Percentiles rank a stretch among this genome's conserved stretches.
Evolutionary conservation across 1,284 basidiomycete genomes (phyloP).

Genomic region (Sutorius eximius): DNA sequence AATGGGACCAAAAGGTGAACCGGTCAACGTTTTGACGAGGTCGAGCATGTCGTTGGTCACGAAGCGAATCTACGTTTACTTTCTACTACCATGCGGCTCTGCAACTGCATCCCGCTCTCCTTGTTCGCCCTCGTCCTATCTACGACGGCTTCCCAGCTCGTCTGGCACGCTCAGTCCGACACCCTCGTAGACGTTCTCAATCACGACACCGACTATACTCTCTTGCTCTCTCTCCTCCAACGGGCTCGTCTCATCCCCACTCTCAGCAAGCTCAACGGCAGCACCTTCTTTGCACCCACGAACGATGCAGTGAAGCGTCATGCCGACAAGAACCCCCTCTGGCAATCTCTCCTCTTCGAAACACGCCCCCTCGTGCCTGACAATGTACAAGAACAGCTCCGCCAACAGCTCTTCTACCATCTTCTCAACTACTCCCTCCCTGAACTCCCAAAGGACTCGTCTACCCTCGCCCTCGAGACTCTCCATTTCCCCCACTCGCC

Average conservation of each 20-base stretch:
- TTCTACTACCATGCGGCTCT: constrained; percentile 36
- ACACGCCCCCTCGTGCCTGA: constrained; percentile 49
- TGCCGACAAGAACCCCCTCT: constrained; percentile 44
- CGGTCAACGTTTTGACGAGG: constrained; percentile 56
- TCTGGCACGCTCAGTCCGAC: constrained; percentile 38
- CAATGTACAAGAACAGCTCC: constrained; percentile 82
- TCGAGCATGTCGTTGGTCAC: constrained; percentile 48
- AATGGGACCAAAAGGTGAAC: constrained; percentile 55
- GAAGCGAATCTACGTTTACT: neutral
- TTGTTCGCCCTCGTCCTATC: constrained; percentile 37
- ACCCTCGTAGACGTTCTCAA: constrained; percentile 77
- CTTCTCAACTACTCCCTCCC: constrained; percentile 83
- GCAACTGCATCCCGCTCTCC: constrained; percentile 37
- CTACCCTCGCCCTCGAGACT: constrained; percentile 54
- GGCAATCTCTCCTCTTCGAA: constrained; percentile 47
- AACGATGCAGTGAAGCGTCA: constrained; percentile 81
- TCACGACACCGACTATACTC: constrained; percentile 76
- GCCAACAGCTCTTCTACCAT: constrained; percentile 95
- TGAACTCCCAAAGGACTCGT: constrained; percentile 42
- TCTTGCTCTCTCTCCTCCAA: constrained; percentile 81
- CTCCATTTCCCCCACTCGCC: constrained; percentile 68
- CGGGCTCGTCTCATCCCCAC: constrained; percentile 88
- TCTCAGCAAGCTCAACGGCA: constrained; percentile 79
- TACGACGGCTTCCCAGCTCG: constrained; percentile 33
- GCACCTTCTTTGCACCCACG: constrained; percentile 93